Base-by-base conservation (phyloP, 768 basidiomycete species). In the Lenzites betulinus region DNA sequence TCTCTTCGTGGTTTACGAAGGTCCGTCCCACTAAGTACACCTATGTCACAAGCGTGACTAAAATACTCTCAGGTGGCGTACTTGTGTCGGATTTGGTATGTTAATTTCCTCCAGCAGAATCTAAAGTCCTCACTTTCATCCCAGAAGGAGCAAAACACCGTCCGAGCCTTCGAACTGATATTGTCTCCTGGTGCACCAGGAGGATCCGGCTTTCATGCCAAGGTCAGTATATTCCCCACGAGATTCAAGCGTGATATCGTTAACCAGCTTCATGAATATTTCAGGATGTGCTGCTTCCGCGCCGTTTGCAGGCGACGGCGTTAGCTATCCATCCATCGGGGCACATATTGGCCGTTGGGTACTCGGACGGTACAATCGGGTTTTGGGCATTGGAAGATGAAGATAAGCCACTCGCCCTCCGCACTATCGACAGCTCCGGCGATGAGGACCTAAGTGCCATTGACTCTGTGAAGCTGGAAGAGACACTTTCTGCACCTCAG, bases 321-420 rank as follows among this genome's bases (percentile, higher is more conserved):
- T 63, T 94, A 4, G 78, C 88, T 3, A 78, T 93, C 63, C 86
- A 94, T 70, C 91, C 92, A 6, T 76, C 87, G 36, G 89, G 78
- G 0, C 86, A 92, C 60, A 79, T 92, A 60, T 88, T 96, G 60
- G 90, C 83, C 22, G 87, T 85, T 13, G 93, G 94, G 0, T 83
- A 95, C 68, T 78, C 84, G 18, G 94, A 96, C 71, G 93, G 94
- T 8, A 87, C 84, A 51, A 81, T 96, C 33, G 84, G 88, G 5
- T 91, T 95, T 70, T 94, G 92, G 88, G 86, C 90, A 0, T 75
- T 87, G 2, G 86, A 90, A 46, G 92, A 95, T 64, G 82, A 89
- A 62, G 86, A 88, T 58, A 83, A 83, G 53, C 89, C 93, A 0
- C 74, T 96, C 22, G 77, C 87, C 51, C 89, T 92, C 23, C 79